Percentiles rank a stretch among this genome's conserved stretches.
Conservation (phyloP, 1,139 yeast species). For the Hyphopichia wangnamkhiaoensis region DNA sequence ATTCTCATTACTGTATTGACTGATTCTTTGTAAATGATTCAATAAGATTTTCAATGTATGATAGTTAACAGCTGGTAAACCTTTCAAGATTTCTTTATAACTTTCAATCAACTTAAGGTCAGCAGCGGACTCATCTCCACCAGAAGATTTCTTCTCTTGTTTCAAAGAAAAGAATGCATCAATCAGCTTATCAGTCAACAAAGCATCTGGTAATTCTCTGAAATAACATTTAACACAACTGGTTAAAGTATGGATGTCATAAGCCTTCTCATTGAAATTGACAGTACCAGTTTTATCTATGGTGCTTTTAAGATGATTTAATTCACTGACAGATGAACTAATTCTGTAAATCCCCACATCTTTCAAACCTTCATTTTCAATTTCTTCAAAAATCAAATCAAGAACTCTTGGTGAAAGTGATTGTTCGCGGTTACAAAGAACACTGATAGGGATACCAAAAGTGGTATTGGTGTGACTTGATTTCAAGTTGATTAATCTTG, state of each 20-base stretch:
- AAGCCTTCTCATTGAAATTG: conserved; percentile 63
- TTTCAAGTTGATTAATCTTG: conserved; percentile 40
- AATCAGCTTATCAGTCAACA: conserved; percentile 58
- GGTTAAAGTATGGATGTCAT: conserved; percentile 86
- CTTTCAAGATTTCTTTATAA: conserved; percentile 46
- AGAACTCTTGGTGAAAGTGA: conserved; percentile 66
- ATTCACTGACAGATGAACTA: conserved; percentile 83
- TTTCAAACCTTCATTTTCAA: conserved; percentile 80
- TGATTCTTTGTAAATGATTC: conserved; percentile 66
- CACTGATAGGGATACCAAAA: conserved; percentile 86
- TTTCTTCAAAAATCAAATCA: conserved; percentile 63
- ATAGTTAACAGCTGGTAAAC: conserved; percentile 66
- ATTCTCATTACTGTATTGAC: conserved; percentile 59
- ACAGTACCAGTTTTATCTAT: conserved; percentile 71
- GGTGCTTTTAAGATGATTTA: conserved; percentile 65
- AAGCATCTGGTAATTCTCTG: conserved; percentile 87
- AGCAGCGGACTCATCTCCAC: conserved; percentile 8
- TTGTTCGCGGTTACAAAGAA: conserved; percentile 72
- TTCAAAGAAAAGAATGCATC: conserved; percentile 50
- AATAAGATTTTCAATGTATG: conserved; percentile 66
- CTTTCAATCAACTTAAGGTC: conserved; percentile 27
- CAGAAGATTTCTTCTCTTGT: conserved; percentile 24
- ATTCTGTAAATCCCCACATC: conserved; percentile 93
- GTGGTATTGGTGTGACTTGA: conserved; percentile 41
- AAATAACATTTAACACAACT: conserved; percentile 85